Conservation (phyloP, 768 basidiomycete species). For the Hemileccinum impolitum region DNA sequence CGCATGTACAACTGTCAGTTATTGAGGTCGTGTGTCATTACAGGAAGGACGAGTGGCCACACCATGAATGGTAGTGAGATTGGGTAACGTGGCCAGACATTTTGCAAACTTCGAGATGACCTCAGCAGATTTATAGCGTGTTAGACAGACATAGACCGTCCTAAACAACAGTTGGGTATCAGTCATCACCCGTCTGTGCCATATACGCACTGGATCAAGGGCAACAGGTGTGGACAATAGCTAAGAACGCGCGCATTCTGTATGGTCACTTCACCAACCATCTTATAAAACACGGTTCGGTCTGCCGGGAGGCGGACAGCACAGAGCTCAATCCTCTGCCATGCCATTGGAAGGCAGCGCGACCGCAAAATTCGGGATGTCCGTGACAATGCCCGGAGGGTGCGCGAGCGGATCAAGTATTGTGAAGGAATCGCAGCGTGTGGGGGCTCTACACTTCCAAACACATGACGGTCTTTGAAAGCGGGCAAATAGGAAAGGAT, state of each 20-base stretch:
- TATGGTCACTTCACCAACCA: background rate
- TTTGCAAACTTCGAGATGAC: too few relatives aligned
- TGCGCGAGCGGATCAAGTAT: background rate
- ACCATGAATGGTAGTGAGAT: too few relatives aligned
- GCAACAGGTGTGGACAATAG: slow-evolving; percentile 2
- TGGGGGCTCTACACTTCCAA: background rate
- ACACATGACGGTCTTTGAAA: background rate
- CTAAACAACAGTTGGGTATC: too few relatives aligned
- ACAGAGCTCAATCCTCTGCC: slow-evolving; percentile 8
- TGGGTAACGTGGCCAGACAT: too few relatives aligned
- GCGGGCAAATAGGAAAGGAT: slow-evolving; percentile 11
- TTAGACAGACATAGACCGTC: too few relatives aligned
- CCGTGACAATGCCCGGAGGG: slow-evolving; percentile 4
- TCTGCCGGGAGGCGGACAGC: background rate
- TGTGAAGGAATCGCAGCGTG: background rate
- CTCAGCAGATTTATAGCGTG: too few relatives aligned
- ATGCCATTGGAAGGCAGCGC: slow-evolving; percentile 14
- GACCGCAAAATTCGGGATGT: slow-evolving; percentile 8
- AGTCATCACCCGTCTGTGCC: too few relatives aligned
- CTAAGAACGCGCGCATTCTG: background rate
- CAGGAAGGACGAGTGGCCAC: too few relatives aligned
- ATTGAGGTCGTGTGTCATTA: too few relatives aligned
- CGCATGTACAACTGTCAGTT: slow-evolving; percentile 4
- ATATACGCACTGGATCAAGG: background rate
- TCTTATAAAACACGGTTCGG: background rate